Base-by-base conservation (phyloP, 2,329 filamentous ascomycete species). In the Bretziella fagacearum region DNA sequence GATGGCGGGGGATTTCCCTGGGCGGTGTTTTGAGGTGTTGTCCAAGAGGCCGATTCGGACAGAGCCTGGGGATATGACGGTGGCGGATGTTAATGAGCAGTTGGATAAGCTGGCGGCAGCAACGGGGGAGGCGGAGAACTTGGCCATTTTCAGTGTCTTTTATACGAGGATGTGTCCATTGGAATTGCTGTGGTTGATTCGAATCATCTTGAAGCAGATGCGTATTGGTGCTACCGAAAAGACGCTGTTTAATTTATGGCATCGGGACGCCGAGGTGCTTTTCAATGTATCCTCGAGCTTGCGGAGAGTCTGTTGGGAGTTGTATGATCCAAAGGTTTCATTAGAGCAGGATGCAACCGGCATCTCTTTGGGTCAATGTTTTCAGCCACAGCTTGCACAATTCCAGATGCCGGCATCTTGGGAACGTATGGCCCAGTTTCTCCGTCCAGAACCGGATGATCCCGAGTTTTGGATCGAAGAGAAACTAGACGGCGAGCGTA, bases 401-500 rank as follows among this genome's bases (percentile, higher is more conserved):
- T 95, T 93, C 53, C 85, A 95, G 60, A 39, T 17, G 40, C 15
- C n/a, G 69, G 77, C 79, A 0, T 70, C 67, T 2, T 84, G 94
- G 54, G 74, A 85, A 47, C 82, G 78, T 57, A 84, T 93, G 73
- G 76, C 93, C 1, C 67, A 75, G 15, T 77, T 71, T 47, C 62
- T 80, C 62, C 73, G 75, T 2, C 68, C 72, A 0, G 79, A 75
- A 0, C 73, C 79, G 20, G 77, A 84, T 0, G 79, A 93, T 45
- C 67, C 71, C 0, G 76, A 81, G 6, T 98, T 93, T 57, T 96
- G 87, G 86, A 91, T 96, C 41, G 91, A 98, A 60, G 91, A 98
- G 63, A 98, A 98, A 62, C 68, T 98, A 6, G 91, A 98, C 55
- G 91, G 91, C 1, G 91, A 98, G 63, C 76, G 91, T 22, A 95